Evolutionary conservation across 352 stramenopile genomes (phyloP), one percentile per base, ranked within the genome.

Genomic region (Pythium volutum): DNA sequence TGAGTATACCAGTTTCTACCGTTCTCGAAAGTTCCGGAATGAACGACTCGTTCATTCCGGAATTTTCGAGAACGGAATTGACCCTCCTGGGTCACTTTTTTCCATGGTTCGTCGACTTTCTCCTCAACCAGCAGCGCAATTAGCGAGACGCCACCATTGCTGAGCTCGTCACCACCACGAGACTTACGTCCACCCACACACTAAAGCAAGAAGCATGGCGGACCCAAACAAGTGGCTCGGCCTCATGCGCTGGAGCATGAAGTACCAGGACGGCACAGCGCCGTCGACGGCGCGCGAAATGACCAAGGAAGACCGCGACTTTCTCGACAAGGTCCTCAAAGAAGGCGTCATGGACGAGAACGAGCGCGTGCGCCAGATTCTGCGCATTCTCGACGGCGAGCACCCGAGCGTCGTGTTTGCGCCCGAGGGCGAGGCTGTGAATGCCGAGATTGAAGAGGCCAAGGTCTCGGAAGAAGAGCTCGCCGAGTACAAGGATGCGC

Each of bases 231-330:
- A 95, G 67, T 95, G 86, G 86, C 79, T 92, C 41, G 86, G 81
- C n/a, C 72, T 95, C 20, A 77, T 95, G 79, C 86, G 85, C 59
- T 95, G 86, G 86, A 93, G 78, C 48, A 93, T 95, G 86, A 86
- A 93, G 69, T 84, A 95, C 64, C 74, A 79, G 64, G 84, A 95
- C 61, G 84, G 82, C 64, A 93, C 86, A 48, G 76, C 70, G 39
- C 81, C 82, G 43, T 82, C 77, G 6, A 64, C 88, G 31, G 72
- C 71, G 23, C 77, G 73, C n/a, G 71, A 83, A 38, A 93, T 95
- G 71, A 81, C 76, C 12, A 77, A 90, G 34, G 82, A 95, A 39
- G 84, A 93, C 62, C 75, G 76, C 27, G 67, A 74, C 16, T 95
- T 92, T 49, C 67, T 95, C 31, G 86, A 95, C 61, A 81, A 81